A percentile compares a stretch with the other conserved stretches of the same genome.
These are phyloP conservation scores for Dipteronia sinensis DNA, from an alignment of 345 rosid genomes.

Conservation along the genomic window DNA sequence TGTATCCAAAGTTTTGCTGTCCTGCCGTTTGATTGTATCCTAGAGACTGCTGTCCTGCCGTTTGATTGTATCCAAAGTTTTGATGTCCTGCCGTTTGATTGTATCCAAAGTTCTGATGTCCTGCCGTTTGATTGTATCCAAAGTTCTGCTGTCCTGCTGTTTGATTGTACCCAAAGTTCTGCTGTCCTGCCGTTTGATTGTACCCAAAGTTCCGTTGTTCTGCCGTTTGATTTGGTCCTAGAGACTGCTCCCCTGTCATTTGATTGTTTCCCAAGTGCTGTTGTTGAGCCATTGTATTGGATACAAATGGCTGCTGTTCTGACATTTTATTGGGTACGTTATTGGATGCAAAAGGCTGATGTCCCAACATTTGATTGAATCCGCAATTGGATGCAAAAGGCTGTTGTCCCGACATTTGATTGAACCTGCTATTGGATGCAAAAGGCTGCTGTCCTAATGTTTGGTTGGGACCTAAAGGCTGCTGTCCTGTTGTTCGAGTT, in stretches of 20 bases:
- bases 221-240: not conserved
- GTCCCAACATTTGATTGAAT: not conserved
- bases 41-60: not conserved
- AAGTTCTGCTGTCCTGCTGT: not conserved
- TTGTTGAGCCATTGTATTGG: conserved; percentile 17
- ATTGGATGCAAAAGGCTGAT: conserved; percentile 3
- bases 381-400: not conserved
- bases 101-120: conserved; percentile 23
- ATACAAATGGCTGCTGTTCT: not conserved
- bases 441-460: conserved; percentile 3
- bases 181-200: conserved; percentile 29
- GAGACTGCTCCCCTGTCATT: conserved; percentile 3
- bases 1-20: conserved; percentile 14
- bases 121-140: conserved; percentile 19
- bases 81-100: conserved; percentile 24
- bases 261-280: not conserved
- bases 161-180: not conserved
- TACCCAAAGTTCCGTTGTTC: conserved; percentile 9
- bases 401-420: conserved; percentile 8
- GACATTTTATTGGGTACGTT: not conserved
- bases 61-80: not conserved
- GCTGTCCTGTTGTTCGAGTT: conserved; percentile 22
- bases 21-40: not conserved
- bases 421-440: not conserved
- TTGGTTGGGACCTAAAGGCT: conserved; percentile 12